Evolutionary conservation across 495 filamentous ascomycete species (phyloP), one percentile per base, ranked within the genome.

Genomic region (Annulohypoxylon bovei): DNA sequence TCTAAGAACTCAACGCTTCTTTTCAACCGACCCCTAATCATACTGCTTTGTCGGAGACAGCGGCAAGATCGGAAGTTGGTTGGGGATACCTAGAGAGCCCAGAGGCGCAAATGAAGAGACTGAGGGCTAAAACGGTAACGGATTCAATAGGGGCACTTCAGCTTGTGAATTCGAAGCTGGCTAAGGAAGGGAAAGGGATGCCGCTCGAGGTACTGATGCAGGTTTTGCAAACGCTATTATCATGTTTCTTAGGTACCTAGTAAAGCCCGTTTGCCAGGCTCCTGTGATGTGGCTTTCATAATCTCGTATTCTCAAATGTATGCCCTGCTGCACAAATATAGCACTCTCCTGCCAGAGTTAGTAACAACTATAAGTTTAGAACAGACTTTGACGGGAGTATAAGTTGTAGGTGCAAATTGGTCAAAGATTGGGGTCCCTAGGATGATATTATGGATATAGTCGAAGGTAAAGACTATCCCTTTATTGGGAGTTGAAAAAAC

Each of bases 21-120:
- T 77, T 76, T 39, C 62, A 65, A 1, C 70, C 64, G 7, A 67
- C 74, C 0, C 71, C 67, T 2, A 74, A 76, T n/a, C 69, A 69
- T 30, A 67, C 67, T 7, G 67, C 67, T n/a, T 30, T 69, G 16
- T 64, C 74, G 16, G 71, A 71, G 55, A 70, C 73, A 1, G 70
- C 73, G 4, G 56, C 74, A 1, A 67, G 67, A 4, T 76, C 71
- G 3, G 67, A 69, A 2, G 30, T 42, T 23, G 62, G 56, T 22
- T 67, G 68, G 37, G 59, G 12, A 18, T 54, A 70, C 14, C 40
- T 18, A 20, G 52, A 65, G n/a, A 47, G 65, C 20, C 12, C 50
- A 4, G 30, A 56, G n/a, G 28, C 0, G 14, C 70, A 58, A 68
- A 72, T 74, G 59, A 71, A 68, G 9, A 71, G 74, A 16, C 12